These are phyloP conservation scores for Sungouiella blattae DNA, from an alignment of 805 yeast genomes.

Conservation along the genomic window DNA sequence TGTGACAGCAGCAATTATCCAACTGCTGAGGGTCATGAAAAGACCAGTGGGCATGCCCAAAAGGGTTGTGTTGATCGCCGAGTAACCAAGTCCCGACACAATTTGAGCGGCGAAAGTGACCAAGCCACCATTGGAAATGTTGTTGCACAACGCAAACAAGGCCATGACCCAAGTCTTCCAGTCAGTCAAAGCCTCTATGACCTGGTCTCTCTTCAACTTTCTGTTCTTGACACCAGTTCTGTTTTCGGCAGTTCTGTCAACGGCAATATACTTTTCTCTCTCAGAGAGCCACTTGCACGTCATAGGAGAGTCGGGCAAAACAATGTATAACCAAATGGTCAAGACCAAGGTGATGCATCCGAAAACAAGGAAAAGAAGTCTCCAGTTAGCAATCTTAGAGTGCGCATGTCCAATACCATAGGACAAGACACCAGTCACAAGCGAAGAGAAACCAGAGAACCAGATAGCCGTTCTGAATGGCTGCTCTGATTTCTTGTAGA, in stretches of 20 bases:
- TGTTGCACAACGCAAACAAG: slow-evolving; percentile 10
- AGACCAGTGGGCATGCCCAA: slow-evolving; percentile 26
- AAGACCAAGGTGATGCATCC: slow-evolving; percentile 56
- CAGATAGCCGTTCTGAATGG: slow-evolving; percentile 34
- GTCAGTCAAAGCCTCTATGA: slow-evolving; percentile 50
- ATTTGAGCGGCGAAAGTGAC: slow-evolving; percentile 23
- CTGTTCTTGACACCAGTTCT: slow-evolving; percentile 58
- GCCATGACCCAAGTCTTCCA: slow-evolving; percentile 41
- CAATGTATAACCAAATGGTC: slow-evolving; percentile 44
- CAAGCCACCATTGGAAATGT: slow-evolving; percentile 29
- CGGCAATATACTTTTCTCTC: slow-evolving; percentile 39
- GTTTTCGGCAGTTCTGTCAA: slow-evolving; percentile 50
- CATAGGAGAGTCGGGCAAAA: slow-evolving; percentile 55
- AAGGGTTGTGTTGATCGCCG: slow-evolving; percentile 17
- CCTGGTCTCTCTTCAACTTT: slow-evolving; percentile 52
- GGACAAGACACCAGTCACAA: slow-evolving; percentile 45
- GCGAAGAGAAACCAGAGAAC: slow-evolving; percentile 36
- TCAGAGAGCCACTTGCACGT: slow-evolving; percentile 42
- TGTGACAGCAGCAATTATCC: slow-evolving; percentile 30
- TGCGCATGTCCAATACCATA: slow-evolving; percentile 46
- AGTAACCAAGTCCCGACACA: slow-evolving; percentile 25
- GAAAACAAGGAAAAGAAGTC: slow-evolving; percentile 51
- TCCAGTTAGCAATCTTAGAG: slow-evolving; percentile 55
- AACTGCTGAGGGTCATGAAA: slow-evolving; percentile 15
- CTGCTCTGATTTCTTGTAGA: slow-evolving; percentile 46